Evolutionary conservation across 2,329 filamentous ascomycete species (phyloP), one percentile per base, ranked within the genome.

Genomic region (Fusarium xyrophilum): DNA sequence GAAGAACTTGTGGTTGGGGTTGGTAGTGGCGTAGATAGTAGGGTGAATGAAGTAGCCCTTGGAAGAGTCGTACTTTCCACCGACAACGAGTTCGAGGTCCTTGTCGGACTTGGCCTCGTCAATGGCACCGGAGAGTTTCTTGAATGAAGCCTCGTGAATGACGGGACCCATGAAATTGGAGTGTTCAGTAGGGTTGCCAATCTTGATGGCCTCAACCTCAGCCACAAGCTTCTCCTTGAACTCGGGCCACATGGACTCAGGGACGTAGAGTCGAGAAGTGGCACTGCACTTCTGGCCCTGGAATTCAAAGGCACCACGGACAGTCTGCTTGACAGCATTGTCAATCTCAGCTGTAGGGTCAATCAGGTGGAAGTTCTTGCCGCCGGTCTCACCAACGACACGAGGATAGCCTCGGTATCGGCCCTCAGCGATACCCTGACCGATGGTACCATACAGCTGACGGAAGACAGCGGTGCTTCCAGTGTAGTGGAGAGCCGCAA

Each of bases 401-500:
- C 93, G 90, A 46, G 93, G 93, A 80, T 97, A 98, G 73, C 91
- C 89, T 67, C 85, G 84, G 82, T 97, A 98, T 63, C 88, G 91
- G 67, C 91, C 93, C 75, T 93, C 89, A 8, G 92, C 91, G 23
- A 96, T 90, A 40, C 92, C 92, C 68, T 86, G 84, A 14, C 93
- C 92, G 74, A 97, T 97, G 78, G 93, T 88, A 21, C 93, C 93
- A 78, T 96, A 97, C 15, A 98, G 84, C 75, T 89, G 88, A 66
- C 93, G 90, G 89, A 98, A 97, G 32, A 98, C 92, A 51, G 89
- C 88, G 1, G 95, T 97, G 82, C 91, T 96, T 65, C 95, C 95
- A 2, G 94, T 98, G 84, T 94, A 98, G 83, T 97, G 93, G 25
- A 98, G 88, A n/a, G 92, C 91, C 12, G 94, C 91, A 74, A 98